phyloP scores from a whole-genome alignment of 345 rosid species.

The Eucalyptus curtisii region DNA sequence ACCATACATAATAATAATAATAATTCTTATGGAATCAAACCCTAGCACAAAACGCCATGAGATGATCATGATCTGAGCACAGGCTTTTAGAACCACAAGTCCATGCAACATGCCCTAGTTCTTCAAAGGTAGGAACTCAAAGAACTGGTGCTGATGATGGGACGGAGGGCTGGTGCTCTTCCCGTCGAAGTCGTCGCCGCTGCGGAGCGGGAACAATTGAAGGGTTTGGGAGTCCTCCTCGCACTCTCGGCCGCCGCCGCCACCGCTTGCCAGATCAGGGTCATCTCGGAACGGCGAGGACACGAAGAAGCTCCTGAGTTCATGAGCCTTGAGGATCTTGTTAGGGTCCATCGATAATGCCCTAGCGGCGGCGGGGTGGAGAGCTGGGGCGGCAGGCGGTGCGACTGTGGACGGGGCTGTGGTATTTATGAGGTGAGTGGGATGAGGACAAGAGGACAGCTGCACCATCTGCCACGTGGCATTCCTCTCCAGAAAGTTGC shows the following conservation, averaged over 20 bases:
- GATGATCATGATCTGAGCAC: background rate
- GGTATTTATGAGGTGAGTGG: slow-evolving; percentile 26
- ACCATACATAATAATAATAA: background rate
- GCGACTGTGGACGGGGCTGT: slow-evolving; percentile 1
- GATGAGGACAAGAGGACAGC: slow-evolving; percentile 20
- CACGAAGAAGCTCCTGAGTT: slow-evolving; percentile 14
- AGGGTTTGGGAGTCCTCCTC: slow-evolving; percentile 47
- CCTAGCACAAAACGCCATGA: background rate
- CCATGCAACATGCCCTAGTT: slow-evolving; percentile 4
- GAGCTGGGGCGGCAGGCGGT: background rate
- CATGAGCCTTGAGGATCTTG: slow-evolving; percentile 10
- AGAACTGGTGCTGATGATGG: slow-evolving; percentile 35
- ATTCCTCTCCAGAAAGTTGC: slow-evolving; percentile 31
- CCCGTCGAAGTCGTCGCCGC: slow-evolving; percentile 7
- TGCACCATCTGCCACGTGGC: slow-evolving; percentile 65
- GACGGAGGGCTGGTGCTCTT: slow-evolving; percentile 1
- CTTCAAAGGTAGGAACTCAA: slow-evolving; percentile 80
- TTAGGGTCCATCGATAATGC: background rate
- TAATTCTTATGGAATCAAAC: background rate
- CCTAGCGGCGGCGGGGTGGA: background rate
- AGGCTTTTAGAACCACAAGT: background rate
- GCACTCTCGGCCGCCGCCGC: background rate
- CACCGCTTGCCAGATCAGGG: background rate
- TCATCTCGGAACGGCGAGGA: background rate
- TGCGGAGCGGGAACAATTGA: slow-evolving; percentile 54